Conservation (phyloP, 768 basidiomycete species). For the Macrolepiota albuminosa region DNA sequence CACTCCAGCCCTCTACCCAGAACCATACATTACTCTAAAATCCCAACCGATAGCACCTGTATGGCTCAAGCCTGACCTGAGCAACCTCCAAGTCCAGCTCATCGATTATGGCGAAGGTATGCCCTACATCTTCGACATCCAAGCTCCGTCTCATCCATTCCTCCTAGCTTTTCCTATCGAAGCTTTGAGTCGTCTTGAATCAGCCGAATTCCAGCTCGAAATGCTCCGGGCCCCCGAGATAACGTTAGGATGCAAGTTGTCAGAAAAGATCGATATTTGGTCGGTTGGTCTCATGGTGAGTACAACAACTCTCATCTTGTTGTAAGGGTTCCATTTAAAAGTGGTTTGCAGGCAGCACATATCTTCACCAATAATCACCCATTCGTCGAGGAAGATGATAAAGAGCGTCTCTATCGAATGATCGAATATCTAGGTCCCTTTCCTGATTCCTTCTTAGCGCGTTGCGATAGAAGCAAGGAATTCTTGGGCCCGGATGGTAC, state of each 20-base stretch:
- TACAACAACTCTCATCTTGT: not conserved
- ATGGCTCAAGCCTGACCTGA: not conserved
- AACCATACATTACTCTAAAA: not conserved
- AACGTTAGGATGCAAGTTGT: not conserved
- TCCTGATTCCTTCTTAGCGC: not conserved
- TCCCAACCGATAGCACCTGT: not conserved
- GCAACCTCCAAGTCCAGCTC: not conserved
- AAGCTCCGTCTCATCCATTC: not conserved
- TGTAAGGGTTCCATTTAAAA: not conserved
- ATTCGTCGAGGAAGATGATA: not conserved
- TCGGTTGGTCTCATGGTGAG: not conserved
- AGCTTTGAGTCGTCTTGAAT: not conserved
- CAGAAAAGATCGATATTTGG: constrained; percentile 5
- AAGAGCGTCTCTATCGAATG: not conserved
- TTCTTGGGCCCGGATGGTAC: not conserved
- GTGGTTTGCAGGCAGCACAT: not conserved
- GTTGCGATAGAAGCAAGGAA: not conserved
- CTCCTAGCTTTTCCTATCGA: not conserved
- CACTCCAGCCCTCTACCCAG: not conserved
- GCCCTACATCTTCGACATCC: not conserved
- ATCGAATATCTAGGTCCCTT: constrained; percentile 2
- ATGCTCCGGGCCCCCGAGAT: not conserved
- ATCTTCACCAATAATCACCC: not conserved
- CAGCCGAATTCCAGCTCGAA: not conserved
- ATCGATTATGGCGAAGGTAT: constrained; percentile 4